Evolutionary conservation across 177 flowering plant genomes (phyloP), one percentile per base, ranked within the genome.

Genomic region (Vitis hybrid): DNA sequence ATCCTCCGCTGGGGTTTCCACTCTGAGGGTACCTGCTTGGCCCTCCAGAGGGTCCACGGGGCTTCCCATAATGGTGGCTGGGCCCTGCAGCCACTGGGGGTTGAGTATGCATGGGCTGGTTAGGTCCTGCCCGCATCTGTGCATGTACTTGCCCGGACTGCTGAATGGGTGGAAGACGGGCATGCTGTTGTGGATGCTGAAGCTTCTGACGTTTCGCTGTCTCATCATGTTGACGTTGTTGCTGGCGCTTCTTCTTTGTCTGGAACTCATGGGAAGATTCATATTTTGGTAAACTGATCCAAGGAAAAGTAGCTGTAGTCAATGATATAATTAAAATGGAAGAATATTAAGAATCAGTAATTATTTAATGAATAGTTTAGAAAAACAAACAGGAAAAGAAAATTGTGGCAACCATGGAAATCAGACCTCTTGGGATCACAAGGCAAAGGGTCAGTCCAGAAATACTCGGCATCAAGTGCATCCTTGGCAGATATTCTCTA

Each of bases 401-500:
- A 55, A 54, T n/a, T 30, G 10, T 19, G 10, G 1, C 13, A 51
- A n/a, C 26, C 9, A 14, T 9, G 32, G 10, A 48, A 34, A 23
- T 30, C 63, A 61, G 10, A 94, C 99, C 97, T 93, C 78, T 88
- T 90, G 23, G 99, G 99, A 77, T 95, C 99, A 76, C 99, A 93
- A 55, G 99, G 99, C 45, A 90, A 79, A 52, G 99, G 99, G 64
- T 95, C 98, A 45, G 87, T 80, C 98, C 99, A 91, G 83, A 95
- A 95, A 78, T 95, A 95, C 82, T 95, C 99, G 10, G 96, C 94
- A 85, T 91, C 98, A 48, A 95, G 91, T 10, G 99, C 97, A 83
- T 93, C 99, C 85, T 89, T 90, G n/a, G 99, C 98, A 76, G 90
- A 86, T 74, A 95, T 88, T 82, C 99, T 93, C 99, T 94, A 63